Percentiles rank a stretch among this genome's conserved stretches.
Evolutionary conservation across 148 eudicot species (phyloP).

Genomic region (Heliamphora exappendiculata): DNA sequence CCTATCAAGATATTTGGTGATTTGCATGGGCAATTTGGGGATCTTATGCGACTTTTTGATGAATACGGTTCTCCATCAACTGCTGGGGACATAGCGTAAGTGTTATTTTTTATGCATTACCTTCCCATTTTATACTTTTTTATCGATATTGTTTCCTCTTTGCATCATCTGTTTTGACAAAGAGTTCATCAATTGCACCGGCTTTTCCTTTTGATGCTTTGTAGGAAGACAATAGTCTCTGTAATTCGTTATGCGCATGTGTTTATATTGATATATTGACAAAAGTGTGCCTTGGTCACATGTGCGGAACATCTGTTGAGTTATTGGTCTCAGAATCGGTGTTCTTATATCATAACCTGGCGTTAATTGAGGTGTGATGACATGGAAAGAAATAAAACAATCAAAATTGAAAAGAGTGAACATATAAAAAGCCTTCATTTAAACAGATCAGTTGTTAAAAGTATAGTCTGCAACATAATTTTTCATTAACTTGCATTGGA

Average conservation of each 20-base stretch:
- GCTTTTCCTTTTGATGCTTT: not conserved
- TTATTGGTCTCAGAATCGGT: not conserved
- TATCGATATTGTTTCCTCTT: not conserved
- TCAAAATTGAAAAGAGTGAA: not conserved
- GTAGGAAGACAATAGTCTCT: not conserved
- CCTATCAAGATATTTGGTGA: slow-evolving; percentile 99
- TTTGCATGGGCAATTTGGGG: slow-evolving; percentile 98
- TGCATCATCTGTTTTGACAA: not conserved
- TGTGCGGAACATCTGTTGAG: not conserved
- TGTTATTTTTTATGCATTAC: slow-evolving; percentile 9
- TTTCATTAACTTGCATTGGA: not conserved
- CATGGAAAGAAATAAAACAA: not conserved
- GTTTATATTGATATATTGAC: not conserved
- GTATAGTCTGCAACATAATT: not conserved
- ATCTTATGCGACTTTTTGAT: slow-evolving; percentile 97
- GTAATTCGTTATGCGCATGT: not conserved
- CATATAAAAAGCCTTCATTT: not conserved
- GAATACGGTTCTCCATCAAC: slow-evolving; percentile 99
- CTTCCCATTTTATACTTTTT: not conserved
- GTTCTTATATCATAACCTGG: not conserved
- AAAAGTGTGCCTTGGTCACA: not conserved
- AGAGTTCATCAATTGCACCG: not conserved
- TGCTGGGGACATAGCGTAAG: slow-evolving; percentile 98
- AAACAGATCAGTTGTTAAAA: not conserved
- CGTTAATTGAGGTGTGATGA: not conserved